phyloP scores from a whole-genome alignment of 352 stramenopile species.

The Phytophthora chlamydospora region DNA sequence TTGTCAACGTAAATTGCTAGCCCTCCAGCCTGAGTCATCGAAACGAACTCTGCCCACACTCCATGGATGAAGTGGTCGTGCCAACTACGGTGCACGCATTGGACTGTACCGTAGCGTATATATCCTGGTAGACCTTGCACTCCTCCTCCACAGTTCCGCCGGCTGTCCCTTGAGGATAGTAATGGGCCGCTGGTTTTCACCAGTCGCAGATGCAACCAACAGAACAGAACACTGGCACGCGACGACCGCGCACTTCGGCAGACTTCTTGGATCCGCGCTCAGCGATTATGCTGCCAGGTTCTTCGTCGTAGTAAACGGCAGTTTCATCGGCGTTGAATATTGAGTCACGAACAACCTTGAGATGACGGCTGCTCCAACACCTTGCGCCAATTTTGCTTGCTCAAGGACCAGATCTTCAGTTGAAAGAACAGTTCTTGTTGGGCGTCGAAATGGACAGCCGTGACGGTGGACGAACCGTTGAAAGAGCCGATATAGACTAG shows the following conservation, averaged over 20 bases:
- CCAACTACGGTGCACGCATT: conserved; percentile 39
- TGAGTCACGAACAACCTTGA: not conserved
- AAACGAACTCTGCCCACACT: conserved; percentile 14
- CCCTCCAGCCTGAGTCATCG: not conserved
- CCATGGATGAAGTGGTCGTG: conserved; percentile 12
- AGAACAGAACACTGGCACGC: conserved; percentile 27
- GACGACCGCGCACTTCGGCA: conserved; percentile 9
- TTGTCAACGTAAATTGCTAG: conserved; percentile 46
- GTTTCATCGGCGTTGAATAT: conserved; percentile 33
- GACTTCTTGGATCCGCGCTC: conserved; percentile 10
- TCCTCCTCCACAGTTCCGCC: conserved; percentile 24
- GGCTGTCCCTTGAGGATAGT: conserved; percentile 27
- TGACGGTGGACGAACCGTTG: conserved; percentile 12
- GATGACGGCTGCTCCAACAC: not conserved
- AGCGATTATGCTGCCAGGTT: conserved; percentile 21
- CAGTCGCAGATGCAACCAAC: conserved; percentile 14
- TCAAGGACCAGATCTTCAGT: conserved; percentile 13
- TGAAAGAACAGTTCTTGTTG: conserved; percentile 19
- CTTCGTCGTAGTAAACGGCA: conserved; percentile 24
- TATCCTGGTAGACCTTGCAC: conserved; percentile 10
- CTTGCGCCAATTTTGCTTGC: conserved; percentile 15
- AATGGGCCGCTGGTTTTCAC: conserved; percentile 21
- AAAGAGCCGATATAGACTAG: conserved; percentile 17
- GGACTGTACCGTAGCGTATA: conserved; percentile 18
- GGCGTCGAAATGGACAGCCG: conserved; percentile 27